These are phyloP conservation scores for Fusarium sp. DNA, from an alignment of 2,329 filamentous ascomycete genomes.

Conservation along the genomic window DNA sequence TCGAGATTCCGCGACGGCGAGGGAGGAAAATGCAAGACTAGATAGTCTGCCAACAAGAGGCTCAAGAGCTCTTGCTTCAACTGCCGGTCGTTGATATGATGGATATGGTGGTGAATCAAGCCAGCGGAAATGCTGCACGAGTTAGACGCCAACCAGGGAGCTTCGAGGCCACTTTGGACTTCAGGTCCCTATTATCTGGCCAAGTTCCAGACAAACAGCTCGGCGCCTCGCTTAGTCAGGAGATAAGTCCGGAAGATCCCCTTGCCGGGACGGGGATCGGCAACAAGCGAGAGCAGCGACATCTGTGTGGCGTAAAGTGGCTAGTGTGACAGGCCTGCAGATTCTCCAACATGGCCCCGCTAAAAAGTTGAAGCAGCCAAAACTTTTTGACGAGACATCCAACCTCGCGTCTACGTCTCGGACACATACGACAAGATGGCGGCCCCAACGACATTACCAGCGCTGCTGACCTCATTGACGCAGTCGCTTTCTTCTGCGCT, in stretches of 20 bases:
- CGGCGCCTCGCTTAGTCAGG: slow-evolving; percentile 40
- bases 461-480: slow-evolving; percentile 65
- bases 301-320: slow-evolving; percentile 24
- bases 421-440: slow-evolving; percentile 56
- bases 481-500: slow-evolving; percentile 72
- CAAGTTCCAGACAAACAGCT: slow-evolving; percentile 31
- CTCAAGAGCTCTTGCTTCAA: not conserved
- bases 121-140: slow-evolving; percentile 36
- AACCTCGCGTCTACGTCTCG: slow-evolving; percentile 25
- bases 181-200: slow-evolving; percentile 40
- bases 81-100: slow-evolving; percentile 7
- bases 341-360: slow-evolving; percentile 38
- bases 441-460: slow-evolving; percentile 61
- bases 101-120: slow-evolving; percentile 24
- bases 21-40: not conserved
- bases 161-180: slow-evolving; percentile 34
- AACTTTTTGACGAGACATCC: slow-evolving; percentile 42
- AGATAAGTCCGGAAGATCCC: slow-evolving; percentile 29
- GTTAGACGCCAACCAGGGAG: slow-evolving; percentile 37
- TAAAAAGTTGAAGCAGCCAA: slow-evolving; percentile 47
- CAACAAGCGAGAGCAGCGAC: not conserved
- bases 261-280: slow-evolving; percentile 14
- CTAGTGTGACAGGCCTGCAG: slow-evolving; percentile 3
- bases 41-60: not conserved
- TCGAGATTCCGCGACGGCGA: slow-evolving; percentile 7